Base-by-base conservation (phyloP, 1,284 basidiomycete genomes). In the Gomphus bonarii region DNA sequence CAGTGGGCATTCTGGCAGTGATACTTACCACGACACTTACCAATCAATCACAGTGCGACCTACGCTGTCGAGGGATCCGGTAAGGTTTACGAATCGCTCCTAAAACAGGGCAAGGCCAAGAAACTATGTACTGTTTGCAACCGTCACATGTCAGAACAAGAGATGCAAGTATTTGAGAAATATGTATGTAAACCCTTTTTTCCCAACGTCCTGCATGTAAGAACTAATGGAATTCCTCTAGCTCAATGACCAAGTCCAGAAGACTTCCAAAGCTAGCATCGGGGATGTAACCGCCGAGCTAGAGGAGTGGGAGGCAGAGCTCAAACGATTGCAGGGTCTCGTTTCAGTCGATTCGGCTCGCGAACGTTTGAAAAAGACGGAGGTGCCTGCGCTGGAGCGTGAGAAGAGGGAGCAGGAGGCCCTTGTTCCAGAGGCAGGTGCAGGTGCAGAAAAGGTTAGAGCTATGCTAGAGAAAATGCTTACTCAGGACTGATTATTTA, bases 91-190 rank as follows among this genome's bases (percentile, higher is more conserved):
- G 73, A 86, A 56, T 70, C 72, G 1, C 69, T 95, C 25, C 74
- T 92, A 10, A 71, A 74, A 22, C 69, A 72, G 0, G 89, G 85
- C 18, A 80, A 81, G 66, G 70, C 74, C 35, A 79, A 83, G 61
- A 83, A 88, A 62, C 73, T 76, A 3, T 98, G 95, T 64, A 73
- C 81, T 20, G 83, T 84, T 3, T 97, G 95, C 67, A 81, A 82
- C 61, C 81, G 94, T 5, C 73, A 73, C 30, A 74, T 97, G 65
- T 73, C 79, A 18, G 75, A 79, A 33, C 68, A 73, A 9, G 91
- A 95, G 59, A 67, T 85, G 44, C 67, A 67, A 1, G 72, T 74
- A 0, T 88, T 89, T 60, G 84, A 90, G 68, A 77, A 77, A 70
- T 80, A 80, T 61, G 90, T 90, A 57, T 38, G 80, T 70, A 59